Evolutionary conservation across 345 rosid species (phyloP).

Genomic region (Lepidium didymum): DNA sequence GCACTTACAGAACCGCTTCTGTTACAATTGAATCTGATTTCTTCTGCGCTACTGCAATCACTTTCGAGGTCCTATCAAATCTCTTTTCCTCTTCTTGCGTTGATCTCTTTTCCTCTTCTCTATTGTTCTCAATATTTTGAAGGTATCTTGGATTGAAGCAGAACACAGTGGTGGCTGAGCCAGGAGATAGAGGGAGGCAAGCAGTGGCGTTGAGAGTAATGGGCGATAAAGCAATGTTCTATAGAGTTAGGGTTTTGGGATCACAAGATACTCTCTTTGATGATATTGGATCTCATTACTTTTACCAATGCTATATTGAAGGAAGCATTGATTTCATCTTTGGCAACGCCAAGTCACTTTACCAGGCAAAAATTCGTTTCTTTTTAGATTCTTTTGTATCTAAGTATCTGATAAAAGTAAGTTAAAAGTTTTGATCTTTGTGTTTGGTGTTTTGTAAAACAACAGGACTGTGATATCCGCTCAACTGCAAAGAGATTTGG

Average conservation of each 20-base stretch:
- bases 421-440: neutral
- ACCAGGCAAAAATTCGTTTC: constrained; percentile 33
- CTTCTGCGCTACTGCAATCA: constrained; percentile 74
- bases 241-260: constrained; percentile 60
- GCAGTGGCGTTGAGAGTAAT: constrained; percentile 69
- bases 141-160: constrained; percentile 24
- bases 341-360: constrained; percentile 70
- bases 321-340: constrained; percentile 86
- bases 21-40: constrained; percentile 64
- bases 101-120: neutral
- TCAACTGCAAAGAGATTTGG: constrained; percentile 58
- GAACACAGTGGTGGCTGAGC: constrained; percentile 68
- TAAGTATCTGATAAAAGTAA: neutral
- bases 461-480: constrained; percentile 62
- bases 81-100: neutral
- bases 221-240: constrained; percentile 77
- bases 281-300: constrained; percentile 77
- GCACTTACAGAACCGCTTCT: constrained; percentile 74
- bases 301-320: constrained; percentile 55
- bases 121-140: neutral
- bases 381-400: neutral
- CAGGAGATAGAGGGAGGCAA: constrained; percentile 70
- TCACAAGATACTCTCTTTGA: constrained; percentile 89
- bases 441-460: neutral
- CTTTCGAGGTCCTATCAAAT: constrained; percentile 52